Evolutionary conservation across 208 protist genomes (phyloP).

Genomic region (Wallacemonas rigidus): DNA sequence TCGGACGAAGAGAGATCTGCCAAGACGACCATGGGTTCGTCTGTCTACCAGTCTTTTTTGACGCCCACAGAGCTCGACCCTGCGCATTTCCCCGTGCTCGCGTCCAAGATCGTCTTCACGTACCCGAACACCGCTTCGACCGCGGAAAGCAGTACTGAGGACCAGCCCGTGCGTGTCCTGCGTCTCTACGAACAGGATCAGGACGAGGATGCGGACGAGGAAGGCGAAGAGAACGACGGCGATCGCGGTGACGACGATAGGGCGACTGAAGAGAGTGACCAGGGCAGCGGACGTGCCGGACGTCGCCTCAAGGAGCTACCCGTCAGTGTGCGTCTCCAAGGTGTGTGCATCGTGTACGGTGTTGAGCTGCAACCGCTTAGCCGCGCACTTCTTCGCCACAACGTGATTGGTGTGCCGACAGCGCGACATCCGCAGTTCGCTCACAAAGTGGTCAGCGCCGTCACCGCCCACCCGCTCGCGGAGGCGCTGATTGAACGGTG

Average conservation of each 20-base stretch:
- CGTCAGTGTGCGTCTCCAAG: conserved; percentile 40
- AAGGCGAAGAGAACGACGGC: conserved; percentile 33
- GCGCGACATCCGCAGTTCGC: conserved; percentile 4
- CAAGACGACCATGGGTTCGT: conserved; percentile 46
- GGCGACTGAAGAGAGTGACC: conserved; percentile 23
- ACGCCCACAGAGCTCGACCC: conserved; percentile 53
- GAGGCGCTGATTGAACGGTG: conserved; percentile 57
- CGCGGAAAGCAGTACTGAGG: conserved; percentile 18
- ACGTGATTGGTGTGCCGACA: conserved; percentile 56
- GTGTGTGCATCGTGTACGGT: conserved; percentile 63
- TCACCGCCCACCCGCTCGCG: conserved; percentile 58
- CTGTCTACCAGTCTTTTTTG: conserved; percentile 38
- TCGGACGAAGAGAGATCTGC: conserved; percentile 14
- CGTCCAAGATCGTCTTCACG: conserved; percentile 22
- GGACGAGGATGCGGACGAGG: conserved; percentile 16
- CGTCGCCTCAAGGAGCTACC: neutral
- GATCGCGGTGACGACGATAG: conserved; percentile 25
- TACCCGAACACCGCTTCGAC: conserved; percentile 12
- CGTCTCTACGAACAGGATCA: conserved; percentile 19
- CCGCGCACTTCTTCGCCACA: conserved; percentile 57
- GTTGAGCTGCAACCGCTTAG: conserved; percentile 59
- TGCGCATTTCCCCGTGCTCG: conserved; percentile 47
- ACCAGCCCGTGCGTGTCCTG: conserved; percentile 7
- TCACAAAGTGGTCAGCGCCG: conserved; percentile 28
- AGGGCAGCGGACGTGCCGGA: neutral